Conservation (phyloP, 139 green algal genomes). For the Coelastrella sp. region DNA sequence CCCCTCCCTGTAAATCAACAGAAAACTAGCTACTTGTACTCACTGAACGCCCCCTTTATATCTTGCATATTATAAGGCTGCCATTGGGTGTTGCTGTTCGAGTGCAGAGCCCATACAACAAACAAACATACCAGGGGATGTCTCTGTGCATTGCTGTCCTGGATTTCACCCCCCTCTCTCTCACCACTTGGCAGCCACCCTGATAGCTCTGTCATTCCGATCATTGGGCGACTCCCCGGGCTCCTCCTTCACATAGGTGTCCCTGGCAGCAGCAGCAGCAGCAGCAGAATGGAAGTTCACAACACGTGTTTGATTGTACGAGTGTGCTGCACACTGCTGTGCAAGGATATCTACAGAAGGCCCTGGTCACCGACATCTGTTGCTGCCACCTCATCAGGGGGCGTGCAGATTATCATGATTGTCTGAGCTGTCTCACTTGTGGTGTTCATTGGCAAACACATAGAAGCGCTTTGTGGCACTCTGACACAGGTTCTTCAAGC, state of each 20-base stretch:
- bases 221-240: conserved; percentile 93
- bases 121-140: too few relatives aligned
- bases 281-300: neutral
- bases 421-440: conserved; percentile 55
- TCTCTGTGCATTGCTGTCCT: neutral
- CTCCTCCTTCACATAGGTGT: conserved; percentile 78
- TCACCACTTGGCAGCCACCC: conserved; percentile 88
- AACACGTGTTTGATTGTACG: neutral
- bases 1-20: too few relatives aligned
- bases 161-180: neutral
- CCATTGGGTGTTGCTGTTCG: too few relatives aligned
- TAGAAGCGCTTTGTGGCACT: conserved; percentile 85
- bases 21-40: too few relatives aligned
- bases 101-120: too few relatives aligned
- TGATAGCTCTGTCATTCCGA: conserved; percentile 98
- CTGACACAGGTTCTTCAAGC: conserved; percentile 76
- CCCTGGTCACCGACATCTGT: neutral
- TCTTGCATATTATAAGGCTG: too few relatives aligned
- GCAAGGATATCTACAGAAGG: neutral
- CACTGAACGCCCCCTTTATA: too few relatives aligned
- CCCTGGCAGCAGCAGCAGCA: conserved; percentile 57
- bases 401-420: neutral
- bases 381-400: neutral
- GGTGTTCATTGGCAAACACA: conserved; percentile 98
- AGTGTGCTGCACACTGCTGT: neutral